These are phyloP conservation scores for Pseudognaphalium luteoalbum DNA, from an alignment of 129 eudicot species.

Conservation along the genomic window DNA sequence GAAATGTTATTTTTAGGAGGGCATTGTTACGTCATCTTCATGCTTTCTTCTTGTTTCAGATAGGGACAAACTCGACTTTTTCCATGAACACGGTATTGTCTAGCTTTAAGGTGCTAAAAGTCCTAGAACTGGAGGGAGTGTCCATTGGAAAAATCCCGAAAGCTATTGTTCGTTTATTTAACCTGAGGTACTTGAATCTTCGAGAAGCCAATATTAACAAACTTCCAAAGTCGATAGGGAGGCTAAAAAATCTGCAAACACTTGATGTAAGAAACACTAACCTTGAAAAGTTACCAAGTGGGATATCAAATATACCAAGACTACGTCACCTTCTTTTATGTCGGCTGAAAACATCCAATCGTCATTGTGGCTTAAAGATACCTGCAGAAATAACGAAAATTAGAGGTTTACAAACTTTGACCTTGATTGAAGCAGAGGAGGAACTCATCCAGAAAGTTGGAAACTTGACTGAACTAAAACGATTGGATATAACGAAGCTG, in stretches of 20 bases:
- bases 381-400: slow-evolving; percentile 45
- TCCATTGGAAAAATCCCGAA: slow-evolving; percentile 39
- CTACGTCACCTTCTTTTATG: slow-evolving; percentile 57
- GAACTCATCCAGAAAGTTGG: slow-evolving; percentile 41
- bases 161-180: slow-evolving; percentile 37
- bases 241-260: slow-evolving; percentile 56
- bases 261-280: slow-evolving; percentile 54
- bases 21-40: slow-evolving; percentile 43
- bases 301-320: slow-evolving; percentile 42
- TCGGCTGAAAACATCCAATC: slow-evolving; percentile 19
- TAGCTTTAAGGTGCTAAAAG: slow-evolving; percentile 48
- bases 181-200: slow-evolving; percentile 60
- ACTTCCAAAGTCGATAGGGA: slow-evolving; percentile 53
- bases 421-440: slow-evolving; percentile 49
- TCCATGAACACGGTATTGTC: slow-evolving; percentile 34
- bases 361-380: slow-evolving; percentile 36
- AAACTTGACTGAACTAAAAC: slow-evolving; percentile 48
- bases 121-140: slow-evolving; percentile 52
- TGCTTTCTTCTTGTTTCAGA: slow-evolving; percentile 52
- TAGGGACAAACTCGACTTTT: slow-evolving; percentile 35
- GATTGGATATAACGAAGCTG: slow-evolving; percentile 51
- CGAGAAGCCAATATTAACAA: slow-evolving; percentile 42
- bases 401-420: slow-evolving; percentile 46
- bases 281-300: slow-evolving; percentile 48
- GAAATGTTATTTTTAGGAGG: slow-evolving; percentile 32